Percentiles rank a stretch among this genome's conserved stretches.
These are phyloP conservation scores for Solanum aculeatissimum DNA, from an alignment of 305 asterid genomes.

Conservation along the genomic window DNA sequence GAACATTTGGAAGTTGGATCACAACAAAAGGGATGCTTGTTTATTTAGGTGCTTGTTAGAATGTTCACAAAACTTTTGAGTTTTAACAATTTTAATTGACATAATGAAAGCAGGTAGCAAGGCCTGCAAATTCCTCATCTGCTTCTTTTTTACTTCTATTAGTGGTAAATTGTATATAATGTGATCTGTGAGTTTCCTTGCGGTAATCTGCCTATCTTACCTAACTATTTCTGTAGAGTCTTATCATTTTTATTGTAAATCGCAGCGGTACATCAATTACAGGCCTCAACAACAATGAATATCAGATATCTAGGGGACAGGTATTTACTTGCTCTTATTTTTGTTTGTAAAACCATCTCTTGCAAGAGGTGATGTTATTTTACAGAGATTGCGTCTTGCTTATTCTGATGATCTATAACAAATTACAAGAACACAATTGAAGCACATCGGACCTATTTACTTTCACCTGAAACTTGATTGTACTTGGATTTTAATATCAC, in stretches of 20 bases:
- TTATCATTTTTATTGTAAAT: conserved; percentile 8
- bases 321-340: conserved; percentile 19
- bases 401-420: neutral
- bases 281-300: conserved; percentile 91
- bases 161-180: neutral
- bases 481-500: neutral
- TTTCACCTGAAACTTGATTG: neutral
- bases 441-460: neutral
- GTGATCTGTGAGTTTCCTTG: neutral
- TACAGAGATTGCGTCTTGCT: neutral
- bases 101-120: neutral
- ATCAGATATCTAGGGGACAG: conserved; percentile 88
- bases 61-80: neutral
- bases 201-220: neutral
- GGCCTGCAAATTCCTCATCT: neutral
- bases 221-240: neutral
- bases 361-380: neutral
- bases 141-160: neutral
- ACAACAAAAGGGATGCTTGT: neutral
- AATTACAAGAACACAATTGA: neutral
- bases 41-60: neutral
- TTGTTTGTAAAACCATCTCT: neutral
- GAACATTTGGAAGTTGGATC: neutral
- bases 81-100: neutral
- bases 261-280: conserved; percentile 74